A percentile compares a stretch with the other conserved stretches of the same genome.
phyloP scores from a whole-genome alignment of 208 protist species.

The Leptomonas pyrrhocoris region DNA sequence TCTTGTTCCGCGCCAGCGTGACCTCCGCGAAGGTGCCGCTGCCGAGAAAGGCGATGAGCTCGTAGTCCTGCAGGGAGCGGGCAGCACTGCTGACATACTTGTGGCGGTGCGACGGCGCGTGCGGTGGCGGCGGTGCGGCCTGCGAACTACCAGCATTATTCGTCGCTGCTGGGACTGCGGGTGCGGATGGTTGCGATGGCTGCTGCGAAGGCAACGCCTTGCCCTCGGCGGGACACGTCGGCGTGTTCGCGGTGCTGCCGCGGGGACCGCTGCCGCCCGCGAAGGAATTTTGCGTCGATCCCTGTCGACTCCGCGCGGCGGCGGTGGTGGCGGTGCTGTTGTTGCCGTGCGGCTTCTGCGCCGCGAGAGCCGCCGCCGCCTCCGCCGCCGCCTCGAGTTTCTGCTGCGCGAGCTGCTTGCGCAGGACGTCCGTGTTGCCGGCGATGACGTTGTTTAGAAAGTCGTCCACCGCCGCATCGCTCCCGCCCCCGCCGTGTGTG shows the following conservation, averaged over 20 bases:
- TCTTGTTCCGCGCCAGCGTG: constrained; percentile 74
- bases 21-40: constrained; percentile 87
- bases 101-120: constrained; percentile 3
- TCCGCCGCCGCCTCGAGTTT: constrained; percentile 41
- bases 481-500: too few species aligned
- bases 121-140: not conserved
- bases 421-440: constrained; percentile 61
- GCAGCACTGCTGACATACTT: constrained; percentile 64
- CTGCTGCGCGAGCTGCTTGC: constrained; percentile 55
- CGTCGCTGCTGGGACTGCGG: too few species aligned
- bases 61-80: constrained; percentile 81
- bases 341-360: constrained; percentile 2
- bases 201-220: too few species aligned
- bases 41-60: constrained; percentile 87
- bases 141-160: not conserved
- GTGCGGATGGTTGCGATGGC: too few species aligned
- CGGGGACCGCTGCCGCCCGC: not conserved
- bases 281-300: not conserved
- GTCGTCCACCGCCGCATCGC: constrained; percentile 49
- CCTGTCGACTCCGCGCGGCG: not conserved
- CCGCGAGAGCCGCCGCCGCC: constrained; percentile 10
- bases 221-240: too few species aligned
- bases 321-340: not conserved
- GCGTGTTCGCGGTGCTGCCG: not conserved
- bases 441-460: constrained; percentile 76